Conservation (phyloP, 345 rosid genomes). For the Citrus glauca region DNA sequence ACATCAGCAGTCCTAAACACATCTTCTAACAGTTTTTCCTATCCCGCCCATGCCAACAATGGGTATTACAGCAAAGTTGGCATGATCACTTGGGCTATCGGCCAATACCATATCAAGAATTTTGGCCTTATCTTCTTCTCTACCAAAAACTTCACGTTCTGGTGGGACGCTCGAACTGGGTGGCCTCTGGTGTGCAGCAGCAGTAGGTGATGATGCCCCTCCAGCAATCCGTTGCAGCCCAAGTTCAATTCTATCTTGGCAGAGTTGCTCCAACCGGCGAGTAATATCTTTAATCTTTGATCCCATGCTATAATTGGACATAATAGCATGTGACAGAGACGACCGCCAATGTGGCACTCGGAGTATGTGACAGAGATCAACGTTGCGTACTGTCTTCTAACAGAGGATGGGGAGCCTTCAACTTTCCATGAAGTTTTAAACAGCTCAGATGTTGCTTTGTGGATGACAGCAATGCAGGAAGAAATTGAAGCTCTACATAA, state of each 20-base stretch:
- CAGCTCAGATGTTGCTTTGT: too few relatives aligned
- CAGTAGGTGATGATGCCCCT: neutral
- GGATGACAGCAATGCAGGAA: too few relatives aligned
- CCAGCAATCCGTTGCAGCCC: neutral
- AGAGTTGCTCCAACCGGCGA: neutral
- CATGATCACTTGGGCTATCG: neutral
- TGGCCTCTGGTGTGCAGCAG: neutral
- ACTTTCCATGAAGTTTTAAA: too few relatives aligned
- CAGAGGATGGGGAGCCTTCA: too few relatives aligned
- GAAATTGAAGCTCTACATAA: too few relatives aligned
- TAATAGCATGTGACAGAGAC: neutral
- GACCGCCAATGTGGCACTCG: too few relatives aligned
- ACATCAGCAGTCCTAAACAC: too few relatives aligned
- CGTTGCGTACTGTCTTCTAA: too few relatives aligned
- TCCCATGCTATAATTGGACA: neutral
- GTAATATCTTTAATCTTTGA: neutral
- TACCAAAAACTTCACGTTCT: neutral
- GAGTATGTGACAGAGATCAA: too few relatives aligned
- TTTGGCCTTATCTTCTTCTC: neutral
- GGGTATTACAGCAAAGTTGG: neutral
- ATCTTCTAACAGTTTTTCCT: neutral
- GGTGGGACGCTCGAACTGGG: neutral
- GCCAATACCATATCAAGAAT: neutral
- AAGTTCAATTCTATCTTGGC: neutral
- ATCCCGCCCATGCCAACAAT: constrained; percentile 1